Percentiles rank a stretch among this genome's conserved stretches.
Evolutionary conservation across 805 yeast species (phyloP).

Genomic region (Barnettozyma botsteinii): DNA sequence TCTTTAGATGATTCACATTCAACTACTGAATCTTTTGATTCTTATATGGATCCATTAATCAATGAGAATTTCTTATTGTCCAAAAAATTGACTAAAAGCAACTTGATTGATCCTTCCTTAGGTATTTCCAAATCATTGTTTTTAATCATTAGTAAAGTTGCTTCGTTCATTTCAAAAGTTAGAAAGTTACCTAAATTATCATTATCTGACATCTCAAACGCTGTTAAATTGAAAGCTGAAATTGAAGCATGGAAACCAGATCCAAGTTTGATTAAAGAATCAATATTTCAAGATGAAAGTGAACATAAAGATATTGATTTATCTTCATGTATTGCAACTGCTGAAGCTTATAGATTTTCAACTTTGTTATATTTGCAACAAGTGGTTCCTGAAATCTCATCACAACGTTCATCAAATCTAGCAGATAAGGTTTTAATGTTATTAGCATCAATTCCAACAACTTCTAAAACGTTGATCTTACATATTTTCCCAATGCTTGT

Average conservation of each 20-base stretch:
- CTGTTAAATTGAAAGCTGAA: conserved; percentile 48
- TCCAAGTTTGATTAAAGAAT: conserved; percentile 31
- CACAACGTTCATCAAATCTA: conserved; percentile 44
- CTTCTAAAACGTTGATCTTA: conserved; percentile 48
- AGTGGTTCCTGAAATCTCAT: conserved; percentile 65
- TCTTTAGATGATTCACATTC: not conserved
- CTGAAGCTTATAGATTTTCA: conserved; percentile 62
- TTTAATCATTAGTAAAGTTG: conserved; percentile 59
- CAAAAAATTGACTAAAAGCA: conserved; percentile 2
- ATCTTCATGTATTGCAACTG: conserved; percentile 58
- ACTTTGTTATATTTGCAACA: conserved; percentile 57
- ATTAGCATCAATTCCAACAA: conserved; percentile 56
- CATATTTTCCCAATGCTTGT: conserved; percentile 63
- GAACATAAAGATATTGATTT: conserved; percentile 36
- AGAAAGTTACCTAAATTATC: conserved; percentile 38
- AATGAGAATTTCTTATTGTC: conserved; percentile 5
- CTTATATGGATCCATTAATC: conserved; percentile 6
- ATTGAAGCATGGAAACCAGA: conserved; percentile 54
- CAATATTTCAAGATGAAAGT: conserved; percentile 24
- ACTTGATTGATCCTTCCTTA: conserved; percentile 50
- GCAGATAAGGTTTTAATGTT: conserved; percentile 57
- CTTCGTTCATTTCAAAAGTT: conserved; percentile 46
- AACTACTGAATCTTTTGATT: conserved; percentile 3
- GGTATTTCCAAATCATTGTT: conserved; percentile 65
- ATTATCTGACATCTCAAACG: conserved; percentile 43